Conservation (phyloP, 768 basidiomycete genomes). For the Phanerochaete carnosa region DNA sequence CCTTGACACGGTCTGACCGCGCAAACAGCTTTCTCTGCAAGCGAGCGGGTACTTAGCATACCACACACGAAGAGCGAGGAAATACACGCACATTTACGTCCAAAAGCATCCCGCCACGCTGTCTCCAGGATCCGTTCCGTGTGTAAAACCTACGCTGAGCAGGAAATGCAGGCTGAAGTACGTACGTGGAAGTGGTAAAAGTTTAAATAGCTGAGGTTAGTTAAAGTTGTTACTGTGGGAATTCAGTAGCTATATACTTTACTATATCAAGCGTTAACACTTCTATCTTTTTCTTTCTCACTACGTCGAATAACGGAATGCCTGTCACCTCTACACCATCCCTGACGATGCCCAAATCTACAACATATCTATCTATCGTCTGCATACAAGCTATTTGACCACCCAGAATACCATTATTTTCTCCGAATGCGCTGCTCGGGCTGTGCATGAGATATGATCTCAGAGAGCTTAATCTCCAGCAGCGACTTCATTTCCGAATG, state of each 20-base stretch:
- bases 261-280: too few relatives aligned
- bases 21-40: conserved; percentile 89
- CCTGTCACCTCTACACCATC: too few relatives aligned
- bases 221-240: neutral
- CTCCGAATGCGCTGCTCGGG: neutral
- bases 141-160: neutral
- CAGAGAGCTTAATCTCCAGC: neutral
- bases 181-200: conserved; percentile 7
- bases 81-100: conserved; percentile 24
- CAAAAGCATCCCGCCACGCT: conserved; percentile 18
- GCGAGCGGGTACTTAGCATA: neutral
- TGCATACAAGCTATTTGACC: too few relatives aligned
- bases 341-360: too few relatives aligned
- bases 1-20: conserved; percentile 95
- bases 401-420: neutral
- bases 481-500: conserved; percentile 4
- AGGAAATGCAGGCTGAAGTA: neutral
- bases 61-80: neutral
- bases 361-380: too few relatives aligned
- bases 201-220: neutral
- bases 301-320: too few relatives aligned
- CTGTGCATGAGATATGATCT: neutral
- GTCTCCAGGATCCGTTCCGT: neutral
- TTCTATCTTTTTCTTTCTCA: too few relatives aligned
- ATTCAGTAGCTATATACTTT: too few relatives aligned